These are phyloP conservation scores for Ogataea degrootiae DNA, from an alignment of 805 yeast genomes.

Conservation along the genomic window DNA sequence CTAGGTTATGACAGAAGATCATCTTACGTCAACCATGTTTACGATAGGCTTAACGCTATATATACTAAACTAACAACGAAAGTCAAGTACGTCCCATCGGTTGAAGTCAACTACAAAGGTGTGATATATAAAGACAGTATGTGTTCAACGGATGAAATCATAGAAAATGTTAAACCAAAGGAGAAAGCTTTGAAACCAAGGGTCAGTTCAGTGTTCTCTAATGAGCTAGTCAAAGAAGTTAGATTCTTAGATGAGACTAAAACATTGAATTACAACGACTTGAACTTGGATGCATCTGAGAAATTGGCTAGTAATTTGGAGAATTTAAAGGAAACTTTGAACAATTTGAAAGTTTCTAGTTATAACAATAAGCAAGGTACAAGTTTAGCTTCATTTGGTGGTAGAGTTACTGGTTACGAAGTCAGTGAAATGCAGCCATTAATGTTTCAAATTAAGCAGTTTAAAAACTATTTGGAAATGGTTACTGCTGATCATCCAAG, in stretches of 20 bases:
- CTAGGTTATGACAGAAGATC: conserved; percentile 36
- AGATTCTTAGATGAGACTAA: conserved; percentile 21
- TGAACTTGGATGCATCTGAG: conserved; percentile 9
- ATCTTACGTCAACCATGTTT: conserved; percentile 27
- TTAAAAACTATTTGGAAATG: conserved; percentile 28
- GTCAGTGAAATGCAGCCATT: conserved; percentile 33
- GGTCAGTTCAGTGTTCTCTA: not conserved
- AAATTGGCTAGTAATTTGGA: conserved; percentile 24
- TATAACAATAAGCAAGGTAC: conserved; percentile 16
- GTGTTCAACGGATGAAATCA: conserved; percentile 20
- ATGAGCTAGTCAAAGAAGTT: conserved; percentile 16
- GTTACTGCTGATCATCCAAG: conserved; percentile 31
- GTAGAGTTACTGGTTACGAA: conserved; percentile 9
- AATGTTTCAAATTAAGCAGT: conserved; percentile 29
- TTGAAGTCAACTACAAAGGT: conserved; percentile 39
- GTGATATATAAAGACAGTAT: conserved; percentile 32
- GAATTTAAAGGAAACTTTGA: conserved; percentile 26
- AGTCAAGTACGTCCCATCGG: conserved; percentile 33
- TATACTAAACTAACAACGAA: conserved; percentile 22
- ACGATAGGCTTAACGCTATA: conserved; percentile 26
- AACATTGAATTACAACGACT: conserved; percentile 8
- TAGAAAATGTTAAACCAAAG: conserved; percentile 10
- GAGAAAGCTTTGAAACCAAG: not conserved
- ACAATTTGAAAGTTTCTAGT: conserved; percentile 19
- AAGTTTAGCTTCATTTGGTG: conserved; percentile 8